A percentile compares a stretch with the other conserved stretches of the same genome.
phyloP scores from a whole-genome alignment of 2,329 filamentous ascomycete species.

The Colletotrichum ledebouriae region DNA sequence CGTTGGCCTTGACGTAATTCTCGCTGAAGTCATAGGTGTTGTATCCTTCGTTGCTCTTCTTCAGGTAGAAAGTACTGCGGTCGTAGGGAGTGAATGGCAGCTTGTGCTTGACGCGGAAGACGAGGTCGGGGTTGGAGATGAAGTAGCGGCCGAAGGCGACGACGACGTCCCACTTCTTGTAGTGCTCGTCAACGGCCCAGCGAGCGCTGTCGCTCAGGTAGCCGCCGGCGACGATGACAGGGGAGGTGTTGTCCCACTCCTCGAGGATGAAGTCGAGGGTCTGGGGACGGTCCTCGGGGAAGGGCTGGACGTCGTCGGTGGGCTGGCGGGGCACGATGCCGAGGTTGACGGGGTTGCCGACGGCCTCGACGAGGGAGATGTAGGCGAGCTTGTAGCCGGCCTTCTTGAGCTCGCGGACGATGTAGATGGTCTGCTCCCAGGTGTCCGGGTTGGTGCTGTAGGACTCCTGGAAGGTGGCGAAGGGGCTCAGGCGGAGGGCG shows the following conservation, averaged over 20 bases:
- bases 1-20: slow-evolving; percentile 38
- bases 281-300: slow-evolving; percentile 40
- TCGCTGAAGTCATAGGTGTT: slow-evolving; percentile 50
- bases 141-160: slow-evolving; percentile 56
- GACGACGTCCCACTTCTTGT: slow-evolving; percentile 44
- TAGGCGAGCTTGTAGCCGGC: slow-evolving; percentile 50
- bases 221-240: slow-evolving; percentile 50
- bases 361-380: slow-evolving; percentile 54
- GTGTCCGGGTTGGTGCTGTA: slow-evolving; percentile 45
- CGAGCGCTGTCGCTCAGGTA: slow-evolving; percentile 46
- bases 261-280: slow-evolving; percentile 50
- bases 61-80: slow-evolving; percentile 56
- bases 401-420: slow-evolving; percentile 47
- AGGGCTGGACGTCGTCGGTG: slow-evolving; percentile 42
- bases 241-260: slow-evolving; percentile 47
- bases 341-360: slow-evolving; percentile 46
- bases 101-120: slow-evolving; percentile 55
- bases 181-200: slow-evolving; percentile 47
- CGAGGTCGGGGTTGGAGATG: slow-evolving; percentile 58
- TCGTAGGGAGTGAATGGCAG: slow-evolving; percentile 55
- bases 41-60: slow-evolving; percentile 46
- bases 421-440: slow-evolving; percentile 48
- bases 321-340: slow-evolving; percentile 41
- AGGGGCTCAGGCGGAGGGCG: slow-evolving; percentile 53
- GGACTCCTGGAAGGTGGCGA: slow-evolving; percentile 48